These are phyloP conservation scores for Cryptococcus amylolentus DNA, from an alignment of 1,284 basidiomycete species.

Conservation along the genomic window DNA sequence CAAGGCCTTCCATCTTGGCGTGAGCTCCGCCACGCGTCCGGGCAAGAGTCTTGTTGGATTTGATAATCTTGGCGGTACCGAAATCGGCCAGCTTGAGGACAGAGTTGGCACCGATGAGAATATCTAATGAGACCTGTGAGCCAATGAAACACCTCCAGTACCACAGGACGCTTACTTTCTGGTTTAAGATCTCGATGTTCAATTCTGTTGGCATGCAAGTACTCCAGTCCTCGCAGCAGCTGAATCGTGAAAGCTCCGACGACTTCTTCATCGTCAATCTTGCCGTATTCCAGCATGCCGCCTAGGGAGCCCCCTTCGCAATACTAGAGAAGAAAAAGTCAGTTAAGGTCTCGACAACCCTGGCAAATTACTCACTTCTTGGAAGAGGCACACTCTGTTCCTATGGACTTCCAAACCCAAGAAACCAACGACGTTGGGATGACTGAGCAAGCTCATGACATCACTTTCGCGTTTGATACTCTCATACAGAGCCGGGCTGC, in stretches of 20 bases:
- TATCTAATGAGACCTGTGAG: conserved; percentile 58
- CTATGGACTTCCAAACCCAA: conserved; percentile 83
- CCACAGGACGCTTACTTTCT: conserved; percentile 69
- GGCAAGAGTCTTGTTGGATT: conserved; percentile 84
- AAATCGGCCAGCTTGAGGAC: conserved; percentile 99
- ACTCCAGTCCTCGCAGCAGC: conserved; percentile 89
- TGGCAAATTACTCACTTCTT: conserved; percentile 8
- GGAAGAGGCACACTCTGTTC: conserved; percentile 19
- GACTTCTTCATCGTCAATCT: conserved; percentile 95
- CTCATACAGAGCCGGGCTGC: conserved; percentile 75
- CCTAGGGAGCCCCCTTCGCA: conserved; percentile 95
- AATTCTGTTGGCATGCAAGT: conserved; percentile 88
- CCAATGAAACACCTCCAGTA: not conserved
- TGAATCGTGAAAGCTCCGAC: conserved; percentile 95
- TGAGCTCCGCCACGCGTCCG: conserved; percentile 55
- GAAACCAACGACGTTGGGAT: conserved; percentile 98
- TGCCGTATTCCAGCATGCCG: conserved; percentile 83
- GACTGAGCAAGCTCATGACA: conserved; percentile 98
- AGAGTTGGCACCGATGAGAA: conserved; percentile 80
- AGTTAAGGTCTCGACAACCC: not conserved
- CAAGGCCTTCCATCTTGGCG: conserved; percentile 72
- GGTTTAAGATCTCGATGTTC: conserved; percentile 98
- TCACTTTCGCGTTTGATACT: conserved; percentile 96
- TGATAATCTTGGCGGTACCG: conserved; percentile 95
- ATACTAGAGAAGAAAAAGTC: conserved; percentile 56